These are phyloP conservation scores for Sporopachydermia cereana DNA, from an alignment of 1,139 yeast species.

Conservation along the genomic window DNA sequence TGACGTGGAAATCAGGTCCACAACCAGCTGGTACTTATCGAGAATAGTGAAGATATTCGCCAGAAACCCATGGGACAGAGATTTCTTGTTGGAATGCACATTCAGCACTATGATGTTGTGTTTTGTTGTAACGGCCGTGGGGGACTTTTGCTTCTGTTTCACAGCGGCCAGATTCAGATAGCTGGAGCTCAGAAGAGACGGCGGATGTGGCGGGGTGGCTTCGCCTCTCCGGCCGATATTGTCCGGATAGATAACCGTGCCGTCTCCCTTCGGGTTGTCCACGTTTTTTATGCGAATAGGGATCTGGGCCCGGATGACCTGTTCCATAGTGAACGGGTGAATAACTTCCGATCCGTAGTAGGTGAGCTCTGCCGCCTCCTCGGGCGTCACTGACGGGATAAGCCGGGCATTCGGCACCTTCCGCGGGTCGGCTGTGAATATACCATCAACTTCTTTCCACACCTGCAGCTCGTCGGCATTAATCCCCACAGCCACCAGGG, in stretches of 20 bases:
- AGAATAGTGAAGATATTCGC: constrained; percentile 82
- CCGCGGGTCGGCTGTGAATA: constrained; percentile 95
- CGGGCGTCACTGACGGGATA: constrained; percentile 85
- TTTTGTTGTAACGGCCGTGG: constrained; percentile 95
- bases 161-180: constrained; percentile 1
- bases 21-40: constrained; percentile 78
- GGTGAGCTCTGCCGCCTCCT: constrained; percentile 95
- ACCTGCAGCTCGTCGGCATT: constrained; percentile 90
- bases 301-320: constrained; percentile 88
- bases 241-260: constrained; percentile 90
- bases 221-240: constrained; percentile 77
- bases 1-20: constrained; percentile 90
- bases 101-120: constrained; percentile 85
- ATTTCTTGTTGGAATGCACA: constrained; percentile 87
- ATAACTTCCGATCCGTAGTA: constrained; percentile 97
- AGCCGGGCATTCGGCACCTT: constrained; percentile 86
- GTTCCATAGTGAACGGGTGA: constrained; percentile 99
- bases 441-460: constrained; percentile 99
- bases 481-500: constrained; percentile 85
- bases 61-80: constrained; percentile 87
- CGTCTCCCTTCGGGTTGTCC: constrained; percentile 79
- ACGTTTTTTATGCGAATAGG: constrained; percentile 96
- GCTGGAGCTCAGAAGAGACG: constrained; percentile 32
- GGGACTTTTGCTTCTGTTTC: constrained; percentile 50
- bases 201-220: constrained; percentile 90